Evolutionary conservation across 192 early-diverging fungal genomes (phyloP).

Genomic region (Mortierella antarctica): DNA sequence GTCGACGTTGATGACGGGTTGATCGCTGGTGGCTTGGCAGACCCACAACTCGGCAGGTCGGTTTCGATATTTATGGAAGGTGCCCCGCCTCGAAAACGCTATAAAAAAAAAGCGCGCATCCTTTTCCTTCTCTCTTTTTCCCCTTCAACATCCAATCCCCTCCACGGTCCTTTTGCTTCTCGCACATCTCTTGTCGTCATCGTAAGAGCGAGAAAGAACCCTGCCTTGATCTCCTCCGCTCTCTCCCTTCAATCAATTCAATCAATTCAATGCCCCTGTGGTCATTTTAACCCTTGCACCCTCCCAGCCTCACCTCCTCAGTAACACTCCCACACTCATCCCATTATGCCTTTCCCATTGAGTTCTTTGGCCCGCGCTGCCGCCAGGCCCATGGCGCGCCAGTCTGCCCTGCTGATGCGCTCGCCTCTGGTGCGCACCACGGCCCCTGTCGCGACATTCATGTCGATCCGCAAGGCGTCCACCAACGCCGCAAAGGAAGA

Average conservation of each 20-base stretch:
- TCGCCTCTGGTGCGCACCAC: conserved; percentile 28
- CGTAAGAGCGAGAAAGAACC: neutral
- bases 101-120: neutral
- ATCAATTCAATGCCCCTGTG: conserved; percentile 31
- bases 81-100: no score
- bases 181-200: neutral
- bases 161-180: neutral
- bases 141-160: neutral
- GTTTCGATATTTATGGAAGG: no score
- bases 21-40: no score
- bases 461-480: conserved; percentile 39
- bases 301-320: conserved; percentile 5
- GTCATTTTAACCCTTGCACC: neutral
- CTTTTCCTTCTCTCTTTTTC: neutral
- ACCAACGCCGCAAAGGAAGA: conserved; percentile 26
- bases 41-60: no score
- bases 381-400: conserved; percentile 11
- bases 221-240: neutral
- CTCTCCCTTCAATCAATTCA: neutral
- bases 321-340: neutral
- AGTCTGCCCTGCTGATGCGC: conserved; percentile 33
- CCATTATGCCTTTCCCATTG: conserved; percentile 35
- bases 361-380: conserved; percentile 30
- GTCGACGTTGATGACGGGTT: no score
- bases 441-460: conserved; percentile 23